These are phyloP conservation scores for Rhizophagus clarus DNA, from an alignment of 192 early-diverging fungal species.

Conservation along the genomic window DNA sequence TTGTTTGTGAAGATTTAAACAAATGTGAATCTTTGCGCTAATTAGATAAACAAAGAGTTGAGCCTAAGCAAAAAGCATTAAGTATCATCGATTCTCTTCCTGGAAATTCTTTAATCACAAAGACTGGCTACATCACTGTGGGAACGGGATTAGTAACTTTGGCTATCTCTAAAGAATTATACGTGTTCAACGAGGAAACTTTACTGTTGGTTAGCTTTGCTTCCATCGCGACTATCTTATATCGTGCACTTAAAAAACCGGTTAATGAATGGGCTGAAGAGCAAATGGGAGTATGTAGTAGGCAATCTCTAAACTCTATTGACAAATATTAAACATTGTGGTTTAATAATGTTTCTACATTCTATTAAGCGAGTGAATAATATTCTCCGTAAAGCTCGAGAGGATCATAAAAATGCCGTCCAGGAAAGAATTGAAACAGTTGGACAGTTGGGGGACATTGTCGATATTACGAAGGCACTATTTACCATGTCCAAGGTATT, in stretches of 20 bases:
- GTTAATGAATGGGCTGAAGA: slow-evolving; percentile 76
- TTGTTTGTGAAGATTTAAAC: neutral
- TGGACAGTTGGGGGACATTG: slow-evolving; percentile 90
- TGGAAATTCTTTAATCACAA: slow-evolving; percentile 83
- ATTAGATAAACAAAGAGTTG: slow-evolving; percentile 10
- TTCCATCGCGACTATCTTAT: slow-evolving; percentile 78
- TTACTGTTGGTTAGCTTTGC: slow-evolving; percentile 81
- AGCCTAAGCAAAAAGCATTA: slow-evolving; percentile 84
- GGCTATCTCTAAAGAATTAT: slow-evolving; percentile 97
- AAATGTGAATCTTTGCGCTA: neutral
- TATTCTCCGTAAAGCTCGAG: slow-evolving; percentile 81
- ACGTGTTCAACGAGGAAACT: slow-evolving; percentile 93
- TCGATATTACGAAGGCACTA: slow-evolving; percentile 89
- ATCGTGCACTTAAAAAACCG: slow-evolving; percentile 79
- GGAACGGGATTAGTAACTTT: slow-evolving; percentile 83
- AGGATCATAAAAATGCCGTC: slow-evolving; percentile 90
- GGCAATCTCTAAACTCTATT: neutral
- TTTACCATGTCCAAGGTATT: slow-evolving; percentile 89
- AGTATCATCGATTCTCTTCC: slow-evolving; percentile 93
- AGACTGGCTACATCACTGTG: slow-evolving; percentile 86
- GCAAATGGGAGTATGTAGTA: slow-evolving; percentile 43
- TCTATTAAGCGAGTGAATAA: slow-evolving; percentile 72
- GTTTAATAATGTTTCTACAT: slow-evolving; percentile 9
- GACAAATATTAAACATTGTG: neutral
- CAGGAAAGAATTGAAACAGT: slow-evolving; percentile 88